A percentile compares a stretch with the other conserved stretches of the same genome.
phyloP scores from a whole-genome alignment of 257 asterid species.

The Nyctanthes arbortristis region DNA sequence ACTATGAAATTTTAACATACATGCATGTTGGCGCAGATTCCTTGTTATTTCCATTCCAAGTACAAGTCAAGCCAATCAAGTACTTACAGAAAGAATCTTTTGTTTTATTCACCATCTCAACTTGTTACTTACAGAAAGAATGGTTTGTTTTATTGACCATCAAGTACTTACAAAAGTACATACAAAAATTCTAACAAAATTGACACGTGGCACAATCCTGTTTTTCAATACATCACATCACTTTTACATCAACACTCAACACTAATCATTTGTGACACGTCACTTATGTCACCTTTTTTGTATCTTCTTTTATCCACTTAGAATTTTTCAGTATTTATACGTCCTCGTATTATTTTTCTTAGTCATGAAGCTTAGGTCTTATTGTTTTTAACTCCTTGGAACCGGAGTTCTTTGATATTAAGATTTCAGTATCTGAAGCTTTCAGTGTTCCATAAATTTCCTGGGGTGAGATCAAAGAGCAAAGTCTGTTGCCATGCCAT shows the following conservation, averaged over 20 bases:
- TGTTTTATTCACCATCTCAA: constrained; percentile 20
- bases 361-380: constrained; percentile 9
- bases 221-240: no score
- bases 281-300: no score
- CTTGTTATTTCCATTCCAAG: constrained; percentile 85
- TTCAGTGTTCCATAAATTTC: not conserved
- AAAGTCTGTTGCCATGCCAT: not conserved
- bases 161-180: no score
- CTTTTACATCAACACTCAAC: no score
- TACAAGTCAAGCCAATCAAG: constrained; percentile 75
- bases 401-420: not conserved
- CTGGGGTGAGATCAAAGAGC: not conserved
- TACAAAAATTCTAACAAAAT: no score
- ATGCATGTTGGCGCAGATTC: constrained; percentile 50
- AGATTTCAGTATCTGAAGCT: not conserved
- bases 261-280: no score
- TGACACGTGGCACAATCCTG: no score
- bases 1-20: constrained; percentile 1
- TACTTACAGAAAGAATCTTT: constrained; percentile 79
- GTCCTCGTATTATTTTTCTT: not conserved
- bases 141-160: constrained; percentile 47
- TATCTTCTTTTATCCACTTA: not conserved
- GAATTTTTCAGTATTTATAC: not conserved
- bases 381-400: not conserved
- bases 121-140: constrained; percentile 56